Percentiles rank a stretch among this genome's conserved stretches.
phyloP scores from a whole-genome alignment of 2,329 filamentous ascomycete species.

The Pseudogymnoascus sp. region DNA sequence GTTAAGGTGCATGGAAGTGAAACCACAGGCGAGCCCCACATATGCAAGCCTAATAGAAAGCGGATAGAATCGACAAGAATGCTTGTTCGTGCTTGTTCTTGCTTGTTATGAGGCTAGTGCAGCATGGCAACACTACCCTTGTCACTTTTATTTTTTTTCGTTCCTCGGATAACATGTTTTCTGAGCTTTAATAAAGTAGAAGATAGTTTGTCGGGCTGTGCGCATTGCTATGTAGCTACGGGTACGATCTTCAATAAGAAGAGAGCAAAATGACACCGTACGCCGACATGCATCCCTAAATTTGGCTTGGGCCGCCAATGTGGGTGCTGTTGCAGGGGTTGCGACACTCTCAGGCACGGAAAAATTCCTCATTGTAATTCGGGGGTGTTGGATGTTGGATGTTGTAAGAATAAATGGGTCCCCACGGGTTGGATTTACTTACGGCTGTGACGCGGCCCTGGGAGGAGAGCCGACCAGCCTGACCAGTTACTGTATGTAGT shows the following conservation, averaged over 20 bases:
- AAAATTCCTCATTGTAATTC: background rate
- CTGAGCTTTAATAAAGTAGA: background rate
- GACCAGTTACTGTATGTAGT: background rate
- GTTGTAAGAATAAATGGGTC: background rate
- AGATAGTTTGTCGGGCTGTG: background rate
- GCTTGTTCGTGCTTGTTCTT: background rate
- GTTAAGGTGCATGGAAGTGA: background rate
- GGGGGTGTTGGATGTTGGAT: background rate
- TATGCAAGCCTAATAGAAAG: background rate
- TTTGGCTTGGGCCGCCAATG: background rate
- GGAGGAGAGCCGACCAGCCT: background rate
- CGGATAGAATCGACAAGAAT: background rate
- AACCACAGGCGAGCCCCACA: background rate
- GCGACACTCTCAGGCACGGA: background rate
- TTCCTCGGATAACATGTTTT: background rate
- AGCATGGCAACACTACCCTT: background rate
- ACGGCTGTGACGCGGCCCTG: background rate
- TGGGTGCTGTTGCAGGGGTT: background rate
- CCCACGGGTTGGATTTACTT: background rate
- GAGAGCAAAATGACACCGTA: background rate
- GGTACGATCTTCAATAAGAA: background rate
- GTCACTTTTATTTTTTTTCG: background rate
- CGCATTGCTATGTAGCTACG: background rate
- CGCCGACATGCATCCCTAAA: background rate
- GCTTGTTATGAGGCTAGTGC: background rate